These are phyloP conservation scores for Vaccinium corymbosum DNA, from an alignment of 148 eudicot species.

Conservation along the genomic window DNA sequence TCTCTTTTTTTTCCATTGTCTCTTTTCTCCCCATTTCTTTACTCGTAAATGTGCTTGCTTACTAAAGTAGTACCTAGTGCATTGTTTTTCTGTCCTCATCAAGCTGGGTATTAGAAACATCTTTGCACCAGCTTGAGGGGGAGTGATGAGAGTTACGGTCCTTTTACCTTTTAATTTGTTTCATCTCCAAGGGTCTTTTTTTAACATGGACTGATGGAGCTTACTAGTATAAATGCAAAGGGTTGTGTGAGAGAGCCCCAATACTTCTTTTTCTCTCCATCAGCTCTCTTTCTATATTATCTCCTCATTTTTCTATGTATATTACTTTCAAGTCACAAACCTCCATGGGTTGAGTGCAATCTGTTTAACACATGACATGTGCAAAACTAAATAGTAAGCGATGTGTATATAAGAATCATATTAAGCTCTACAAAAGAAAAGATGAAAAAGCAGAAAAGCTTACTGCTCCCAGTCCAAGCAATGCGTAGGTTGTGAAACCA, in stretches of 20 bases:
- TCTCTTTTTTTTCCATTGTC: neutral
- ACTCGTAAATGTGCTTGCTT: neutral
- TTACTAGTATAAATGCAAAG: neutral
- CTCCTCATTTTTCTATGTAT: neutral
- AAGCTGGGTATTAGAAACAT: neutral
- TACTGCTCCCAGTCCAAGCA: constrained; percentile 97
- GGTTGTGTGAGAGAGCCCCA: neutral
- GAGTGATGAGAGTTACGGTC: neutral
- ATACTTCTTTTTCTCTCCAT: neutral
- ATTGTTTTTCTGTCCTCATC: neutral
- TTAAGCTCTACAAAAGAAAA: constrained; percentile 4
- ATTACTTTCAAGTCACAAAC: neutral
- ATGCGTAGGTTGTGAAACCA: constrained; percentile 79
- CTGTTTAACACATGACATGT: neutral
- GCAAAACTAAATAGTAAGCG: neutral
- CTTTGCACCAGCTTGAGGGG: constrained; percentile 5
- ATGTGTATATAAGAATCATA: neutral
- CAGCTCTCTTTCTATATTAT: neutral
- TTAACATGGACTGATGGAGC: neutral
- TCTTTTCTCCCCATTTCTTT: neutral
- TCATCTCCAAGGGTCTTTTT: neutral
- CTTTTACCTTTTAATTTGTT: neutral
- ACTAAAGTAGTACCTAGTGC: neutral
- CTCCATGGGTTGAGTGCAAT: neutral
- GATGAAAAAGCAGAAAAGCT: constrained; percentile 7